Evolutionary conservation across 1,284 basidiomycete species (phyloP).

Genomic region (Sanguinoderma infundibulare): DNA sequence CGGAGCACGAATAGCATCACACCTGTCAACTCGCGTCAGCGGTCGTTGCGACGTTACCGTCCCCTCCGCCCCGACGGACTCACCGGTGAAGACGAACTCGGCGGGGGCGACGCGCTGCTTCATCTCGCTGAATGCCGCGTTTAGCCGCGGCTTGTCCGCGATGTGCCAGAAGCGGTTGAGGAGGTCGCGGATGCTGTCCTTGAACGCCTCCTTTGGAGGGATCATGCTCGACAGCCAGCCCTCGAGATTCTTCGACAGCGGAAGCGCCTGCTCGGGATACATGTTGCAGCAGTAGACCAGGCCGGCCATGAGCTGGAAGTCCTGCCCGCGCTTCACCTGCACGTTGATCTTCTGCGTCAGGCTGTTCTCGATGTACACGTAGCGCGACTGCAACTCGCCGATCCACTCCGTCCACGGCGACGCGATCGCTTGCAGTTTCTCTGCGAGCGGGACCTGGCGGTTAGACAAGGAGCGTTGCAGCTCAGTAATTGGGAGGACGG

Average conservation of each 20-base stretch:
- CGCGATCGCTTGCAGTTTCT: slow-evolving; percentile 73
- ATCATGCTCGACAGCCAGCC: slow-evolving; percentile 57
- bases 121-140: slow-evolving; percentile 52
- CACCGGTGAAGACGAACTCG: slow-evolving; percentile 78
- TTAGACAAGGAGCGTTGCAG: no score
- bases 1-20: slow-evolving; percentile 60
- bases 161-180: slow-evolving; percentile 60
- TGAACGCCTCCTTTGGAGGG: slow-evolving; percentile 49
- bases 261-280: slow-evolving; percentile 50
- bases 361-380: slow-evolving; percentile 55
- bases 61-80: slow-evolving; percentile 24
- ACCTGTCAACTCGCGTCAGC: no score
- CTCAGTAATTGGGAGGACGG: slow-evolving; percentile 22
- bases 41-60: no score
- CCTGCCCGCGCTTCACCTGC: slow-evolving; percentile 65
- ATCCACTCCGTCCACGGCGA: slow-evolving; percentile 66
- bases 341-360: slow-evolving; percentile 57
- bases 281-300: slow-evolving; percentile 66
- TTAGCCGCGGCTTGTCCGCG: slow-evolving; percentile 43
- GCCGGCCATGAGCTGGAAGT: slow-evolving; percentile 72
- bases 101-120: slow-evolving; percentile 67
- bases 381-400: slow-evolving; percentile 52
- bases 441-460: slow-evolving; percentile 41
- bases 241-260: slow-evolving; percentile 58
- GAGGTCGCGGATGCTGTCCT: slow-evolving; percentile 50